These are phyloP conservation scores for Cadophora sp. DNA, from an alignment of 2,329 filamentous ascomycete genomes.

Conservation along the genomic window DNA sequence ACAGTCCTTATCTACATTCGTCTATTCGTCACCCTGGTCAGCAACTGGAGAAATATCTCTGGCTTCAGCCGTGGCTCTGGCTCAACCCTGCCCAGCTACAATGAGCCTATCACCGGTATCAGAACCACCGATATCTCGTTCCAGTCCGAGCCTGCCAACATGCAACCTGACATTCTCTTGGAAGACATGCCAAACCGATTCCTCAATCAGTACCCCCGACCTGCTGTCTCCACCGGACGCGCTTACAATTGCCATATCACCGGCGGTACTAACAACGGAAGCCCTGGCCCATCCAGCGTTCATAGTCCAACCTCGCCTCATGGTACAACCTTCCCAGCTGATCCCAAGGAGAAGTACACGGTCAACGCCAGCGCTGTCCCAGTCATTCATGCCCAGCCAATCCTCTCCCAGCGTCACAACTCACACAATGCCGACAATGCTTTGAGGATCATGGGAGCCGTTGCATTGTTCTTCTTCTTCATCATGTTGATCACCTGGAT, in stretches of 20 bases:
- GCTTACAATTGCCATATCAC: neutral
- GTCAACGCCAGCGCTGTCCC: neutral
- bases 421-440: slow-evolving; percentile 58
- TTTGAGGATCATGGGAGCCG: slow-evolving; percentile 74
- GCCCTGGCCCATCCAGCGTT: neutral
- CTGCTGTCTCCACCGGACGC: neutral
- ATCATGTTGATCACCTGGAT: slow-evolving; percentile 78
- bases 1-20: slow-evolving; percentile 71
- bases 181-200: neutral
- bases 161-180: neutral
- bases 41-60: neutral
- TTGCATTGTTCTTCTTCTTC: slow-evolving; percentile 73
- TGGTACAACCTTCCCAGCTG: neutral
- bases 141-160: neutral
- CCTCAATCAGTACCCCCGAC: neutral
- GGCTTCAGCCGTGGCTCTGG: neutral
- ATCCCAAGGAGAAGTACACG: neutral
- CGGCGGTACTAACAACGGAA: neutral
- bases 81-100: neutral
- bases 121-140: neutral
- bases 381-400: neutral
- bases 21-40: neutral
- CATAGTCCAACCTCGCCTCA: neutral
- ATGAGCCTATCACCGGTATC: neutral
- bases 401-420: neutral